These are phyloP conservation scores for Heritiera littoralis DNA, from an alignment of 345 rosid species.

Conservation along the genomic window DNA sequence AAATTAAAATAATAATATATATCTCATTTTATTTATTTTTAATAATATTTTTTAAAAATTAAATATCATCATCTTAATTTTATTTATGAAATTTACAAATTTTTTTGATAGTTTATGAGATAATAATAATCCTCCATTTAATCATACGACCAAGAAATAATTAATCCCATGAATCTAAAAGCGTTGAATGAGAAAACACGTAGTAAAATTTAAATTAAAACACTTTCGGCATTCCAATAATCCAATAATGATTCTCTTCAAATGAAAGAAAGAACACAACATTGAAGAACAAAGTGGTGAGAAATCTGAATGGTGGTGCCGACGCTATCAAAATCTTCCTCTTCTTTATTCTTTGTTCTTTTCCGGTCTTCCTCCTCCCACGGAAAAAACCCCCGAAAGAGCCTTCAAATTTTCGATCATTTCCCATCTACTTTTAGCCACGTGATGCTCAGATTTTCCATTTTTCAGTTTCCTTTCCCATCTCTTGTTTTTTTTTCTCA, in stretches of 20 bases:
- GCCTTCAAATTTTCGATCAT: neutral
- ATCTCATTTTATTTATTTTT: too few relatives aligned
- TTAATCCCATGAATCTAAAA: too few relatives aligned
- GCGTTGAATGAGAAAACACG: too few relatives aligned
- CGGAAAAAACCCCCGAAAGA: neutral
- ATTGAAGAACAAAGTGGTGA: neutral
- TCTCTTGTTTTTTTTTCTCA: neutral
- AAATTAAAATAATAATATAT: too few relatives aligned
- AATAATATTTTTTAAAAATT: too few relatives aligned
- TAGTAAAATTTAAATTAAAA: too few relatives aligned
- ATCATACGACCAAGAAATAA: too few relatives aligned
- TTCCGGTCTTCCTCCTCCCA: neutral
- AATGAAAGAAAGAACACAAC: neutral
- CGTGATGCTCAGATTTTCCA: constrained; percentile 1
- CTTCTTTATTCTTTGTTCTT: neutral
- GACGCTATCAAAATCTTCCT: neutral
- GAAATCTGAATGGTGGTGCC: neutral
- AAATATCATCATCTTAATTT: too few relatives aligned
- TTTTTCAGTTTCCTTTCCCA: too few relatives aligned
- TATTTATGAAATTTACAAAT: too few relatives aligned
- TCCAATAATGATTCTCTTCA: neutral
- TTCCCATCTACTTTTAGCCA: constrained; percentile 6
- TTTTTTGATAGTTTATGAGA: too few relatives aligned
- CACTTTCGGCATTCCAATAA: neutral
- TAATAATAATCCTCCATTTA: too few relatives aligned